phyloP scores from a whole-genome alignment of 192 early-diverging fungal genomes.

The Backusella tarrabulga region DNA sequence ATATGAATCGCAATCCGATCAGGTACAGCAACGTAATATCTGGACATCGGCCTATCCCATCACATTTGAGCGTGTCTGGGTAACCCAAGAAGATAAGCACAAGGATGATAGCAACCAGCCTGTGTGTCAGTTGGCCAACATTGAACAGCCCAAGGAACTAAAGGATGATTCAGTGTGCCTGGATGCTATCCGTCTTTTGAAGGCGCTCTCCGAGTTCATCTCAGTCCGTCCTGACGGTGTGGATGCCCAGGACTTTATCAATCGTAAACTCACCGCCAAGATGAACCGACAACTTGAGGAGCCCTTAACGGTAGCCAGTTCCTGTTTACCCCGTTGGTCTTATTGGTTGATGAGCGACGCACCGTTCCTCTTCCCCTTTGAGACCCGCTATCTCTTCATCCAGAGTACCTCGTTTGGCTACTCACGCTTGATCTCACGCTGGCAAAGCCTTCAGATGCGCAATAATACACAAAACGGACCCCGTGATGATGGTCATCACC shows the following conservation, averaged over 20 bases:
- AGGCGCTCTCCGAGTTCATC: slow-evolving; percentile 39
- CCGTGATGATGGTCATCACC: slow-evolving; percentile 27
- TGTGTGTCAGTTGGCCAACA: neutral
- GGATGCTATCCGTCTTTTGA: slow-evolving; percentile 39
- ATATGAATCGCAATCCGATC: slow-evolving; percentile 38
- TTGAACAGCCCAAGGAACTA: neutral
- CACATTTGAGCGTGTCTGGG: slow-evolving; percentile 43
- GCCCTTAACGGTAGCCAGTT: slow-evolving; percentile 83
- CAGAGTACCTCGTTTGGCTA: slow-evolving; percentile 89
- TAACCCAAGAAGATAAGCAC: slow-evolving; percentile 16
- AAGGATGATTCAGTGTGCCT: slow-evolving; percentile 7
- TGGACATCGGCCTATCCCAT: slow-evolving; percentile 63
- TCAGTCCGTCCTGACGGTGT: slow-evolving; percentile 32
- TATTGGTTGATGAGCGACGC: slow-evolving; percentile 57
- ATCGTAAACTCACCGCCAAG: slow-evolving; percentile 82
- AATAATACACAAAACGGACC: slow-evolving; percentile 28
- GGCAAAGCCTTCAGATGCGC: slow-evolving; percentile 50
- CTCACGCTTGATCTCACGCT: slow-evolving; percentile 67
- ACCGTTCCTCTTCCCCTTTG: slow-evolving; percentile 84
- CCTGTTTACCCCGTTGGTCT: slow-evolving; percentile 78
- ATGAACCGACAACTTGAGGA: slow-evolving; percentile 85
- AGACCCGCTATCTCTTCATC: slow-evolving; percentile 72
- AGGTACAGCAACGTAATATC: slow-evolving; percentile 31
- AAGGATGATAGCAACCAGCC: neutral
- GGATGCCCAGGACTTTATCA: slow-evolving; percentile 58